Percentiles rank a stretch among this genome's conserved stretches.
Evolutionary conservation across 2,329 filamentous ascomycete genomes (phyloP).

Genomic region (Phoma sp.): DNA sequence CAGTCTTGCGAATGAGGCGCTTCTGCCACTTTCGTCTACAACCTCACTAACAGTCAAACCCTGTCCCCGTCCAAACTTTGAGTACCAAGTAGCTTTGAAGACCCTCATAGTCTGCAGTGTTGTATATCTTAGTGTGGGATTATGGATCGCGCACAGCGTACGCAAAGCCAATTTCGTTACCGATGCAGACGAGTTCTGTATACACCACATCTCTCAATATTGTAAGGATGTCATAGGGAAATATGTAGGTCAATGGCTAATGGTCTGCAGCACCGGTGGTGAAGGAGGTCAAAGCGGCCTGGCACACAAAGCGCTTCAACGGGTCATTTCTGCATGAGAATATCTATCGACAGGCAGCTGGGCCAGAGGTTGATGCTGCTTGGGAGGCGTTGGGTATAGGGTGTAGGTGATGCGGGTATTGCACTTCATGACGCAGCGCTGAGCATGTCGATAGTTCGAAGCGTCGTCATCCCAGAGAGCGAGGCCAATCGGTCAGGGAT

Average conservation of each 20-base stretch:
- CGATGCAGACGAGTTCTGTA: conserved; percentile 36
- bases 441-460: conserved; percentile 26
- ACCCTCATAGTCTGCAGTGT: conserved; percentile 27
- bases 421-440: background rate
- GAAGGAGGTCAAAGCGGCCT: conserved; percentile 53
- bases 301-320: conserved; percentile 59
- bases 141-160: conserved; percentile 26
- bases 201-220: conserved; percentile 39
- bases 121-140: conserved; percentile 26
- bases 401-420: conserved; percentile 48
- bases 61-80: background rate
- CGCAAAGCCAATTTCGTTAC: conserved; percentile 18
- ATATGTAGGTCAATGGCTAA: background rate
- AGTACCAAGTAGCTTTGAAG: conserved; percentile 13
- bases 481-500: conserved; percentile 61
- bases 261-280: conserved; percentile 39
- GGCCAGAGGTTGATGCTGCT: conserved; percentile 64
- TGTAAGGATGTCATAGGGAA: conserved; percentile 31
- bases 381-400: conserved; percentile 63
- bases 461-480: conserved; percentile 58
- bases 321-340: conserved; percentile 64
- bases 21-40: conserved; percentile 17
- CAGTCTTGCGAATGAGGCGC: conserved; percentile 22
- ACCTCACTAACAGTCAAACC: background rate
- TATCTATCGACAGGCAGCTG: conserved; percentile 58